These are phyloP conservation scores for Oldenlandia corymbosa DNA, from an alignment of 257 asterid species.

Conservation along the genomic window DNA sequence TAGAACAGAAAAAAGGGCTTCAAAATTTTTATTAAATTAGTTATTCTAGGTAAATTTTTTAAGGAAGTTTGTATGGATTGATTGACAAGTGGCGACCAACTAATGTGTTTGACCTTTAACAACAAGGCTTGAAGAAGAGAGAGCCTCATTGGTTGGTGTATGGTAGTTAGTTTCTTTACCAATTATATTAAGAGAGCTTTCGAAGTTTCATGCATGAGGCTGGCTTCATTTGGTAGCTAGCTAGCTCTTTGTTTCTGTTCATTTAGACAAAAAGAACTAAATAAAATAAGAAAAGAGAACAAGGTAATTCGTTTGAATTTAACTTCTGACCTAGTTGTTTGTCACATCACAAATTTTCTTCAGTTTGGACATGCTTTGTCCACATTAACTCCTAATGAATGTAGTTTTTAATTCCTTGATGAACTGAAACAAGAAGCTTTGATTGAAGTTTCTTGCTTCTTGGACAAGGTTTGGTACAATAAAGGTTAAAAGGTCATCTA, in stretches of 20 bases:
- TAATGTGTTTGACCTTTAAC: conserved; percentile 49
- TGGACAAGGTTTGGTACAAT: conserved; percentile 14
- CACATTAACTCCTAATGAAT: too few species aligned
- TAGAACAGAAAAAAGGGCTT: too few species aligned
- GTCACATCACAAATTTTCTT: conserved; percentile 9
- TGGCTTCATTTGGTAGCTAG: too few species aligned
- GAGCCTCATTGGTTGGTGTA: conserved; percentile 45
- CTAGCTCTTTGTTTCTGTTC: conserved; percentile 24
- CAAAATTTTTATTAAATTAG: too few species aligned
- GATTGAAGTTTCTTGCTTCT: too few species aligned
- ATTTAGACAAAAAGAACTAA: too few species aligned
- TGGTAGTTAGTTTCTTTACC: conserved; percentile 69
- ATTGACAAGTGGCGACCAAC: conserved; percentile 34
- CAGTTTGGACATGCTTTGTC: not conserved
- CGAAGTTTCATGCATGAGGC: conserved; percentile 21
- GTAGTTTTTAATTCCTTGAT: not conserved
- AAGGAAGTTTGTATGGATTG: not conserved
- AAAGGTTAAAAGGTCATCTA: conserved; percentile 13
- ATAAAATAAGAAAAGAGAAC: too few species aligned
- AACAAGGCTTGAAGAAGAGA: conserved; percentile 29
- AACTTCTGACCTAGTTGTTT: not conserved
- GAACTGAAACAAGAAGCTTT: too few species aligned
- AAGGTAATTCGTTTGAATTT: conserved; percentile 13
- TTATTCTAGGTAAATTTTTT: conserved; percentile 5
- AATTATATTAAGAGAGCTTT: conserved; percentile 45